Conservation (phyloP, 805 yeast species). For the Isabelozyma heimii region DNA sequence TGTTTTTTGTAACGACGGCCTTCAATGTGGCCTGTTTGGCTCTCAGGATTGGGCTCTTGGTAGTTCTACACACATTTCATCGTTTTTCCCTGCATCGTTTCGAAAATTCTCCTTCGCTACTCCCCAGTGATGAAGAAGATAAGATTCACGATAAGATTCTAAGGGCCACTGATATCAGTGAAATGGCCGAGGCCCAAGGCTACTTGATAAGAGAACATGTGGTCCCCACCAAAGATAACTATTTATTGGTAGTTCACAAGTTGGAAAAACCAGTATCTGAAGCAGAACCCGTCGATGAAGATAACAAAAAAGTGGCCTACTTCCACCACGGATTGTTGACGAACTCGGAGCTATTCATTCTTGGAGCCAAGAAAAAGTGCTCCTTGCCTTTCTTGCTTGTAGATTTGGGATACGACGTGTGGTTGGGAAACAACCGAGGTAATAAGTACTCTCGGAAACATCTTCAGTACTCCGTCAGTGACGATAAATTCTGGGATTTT, state of each 20-base stretch:
- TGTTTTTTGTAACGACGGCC: no score
- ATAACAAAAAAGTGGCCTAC: conserved; percentile 30
- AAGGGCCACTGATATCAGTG: conserved; percentile 18
- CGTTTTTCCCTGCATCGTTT: neutral
- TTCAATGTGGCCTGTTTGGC: no score
- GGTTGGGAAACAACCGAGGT: conserved; percentile 26
- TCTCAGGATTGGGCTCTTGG: neutral
- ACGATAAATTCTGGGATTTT: conserved; percentile 26
- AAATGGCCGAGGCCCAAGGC: conserved; percentile 20
- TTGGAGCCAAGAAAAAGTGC: conserved; percentile 19
- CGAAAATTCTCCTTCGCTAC: conserved; percentile 7
- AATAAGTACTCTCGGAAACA: conserved; percentile 31
- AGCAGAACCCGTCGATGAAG: conserved; percentile 1
- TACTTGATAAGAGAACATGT: conserved; percentile 27
- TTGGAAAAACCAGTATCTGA: conserved; percentile 12
- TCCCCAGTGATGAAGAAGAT: neutral
- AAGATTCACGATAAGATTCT: conserved; percentile 3
- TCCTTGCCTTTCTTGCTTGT: conserved; percentile 19
- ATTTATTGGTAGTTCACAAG: conserved; percentile 26
- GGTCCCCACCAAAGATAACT: conserved; percentile 25
- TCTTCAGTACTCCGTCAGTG: conserved; percentile 19
- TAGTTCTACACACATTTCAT: neutral
- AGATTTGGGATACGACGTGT: conserved; percentile 21
- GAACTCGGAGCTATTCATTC: conserved; percentile 35
- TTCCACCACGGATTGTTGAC: conserved; percentile 32